phyloP scores from a whole-genome alignment of 2,329 filamentous ascomycete genomes.

The Phialocephala sp. region DNA sequence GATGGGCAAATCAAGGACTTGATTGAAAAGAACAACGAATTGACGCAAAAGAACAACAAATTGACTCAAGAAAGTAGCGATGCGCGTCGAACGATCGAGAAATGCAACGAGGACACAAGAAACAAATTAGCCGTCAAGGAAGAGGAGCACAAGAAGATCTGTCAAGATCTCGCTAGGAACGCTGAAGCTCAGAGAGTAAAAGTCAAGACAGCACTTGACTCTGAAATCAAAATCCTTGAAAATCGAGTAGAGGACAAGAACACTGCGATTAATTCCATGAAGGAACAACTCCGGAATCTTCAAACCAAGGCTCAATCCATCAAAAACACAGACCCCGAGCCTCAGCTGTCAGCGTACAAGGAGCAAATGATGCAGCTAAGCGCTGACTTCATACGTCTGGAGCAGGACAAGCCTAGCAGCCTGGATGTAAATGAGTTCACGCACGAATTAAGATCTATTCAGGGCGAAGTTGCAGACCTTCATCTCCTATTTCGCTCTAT shows the following conservation, averaged over 20 bases:
- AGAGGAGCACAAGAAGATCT: conserved; percentile 38
- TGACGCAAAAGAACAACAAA: background rate
- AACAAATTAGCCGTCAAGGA: conserved; percentile 30
- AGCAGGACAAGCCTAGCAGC: conserved; percentile 10
- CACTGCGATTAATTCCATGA: conserved; percentile 13
- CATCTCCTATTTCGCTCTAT: conserved; percentile 17
- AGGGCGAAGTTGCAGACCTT: conserved; percentile 23
- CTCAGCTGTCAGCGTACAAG: conserved; percentile 21
- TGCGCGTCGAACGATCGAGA: conserved; percentile 36
- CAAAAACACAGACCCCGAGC: conserved; percentile 11
- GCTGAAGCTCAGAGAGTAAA: conserved; percentile 25
- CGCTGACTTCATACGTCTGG: conserved; percentile 21
- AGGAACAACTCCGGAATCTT: conserved; percentile 5
- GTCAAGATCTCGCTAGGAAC: conserved; percentile 29
- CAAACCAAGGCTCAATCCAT: conserved; percentile 6
- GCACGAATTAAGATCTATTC: conserved; percentile 10
- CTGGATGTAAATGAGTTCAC: background rate
- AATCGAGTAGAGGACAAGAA: conserved; percentile 25
- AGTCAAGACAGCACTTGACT: conserved; percentile 26
- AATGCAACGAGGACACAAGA: conserved; percentile 38
- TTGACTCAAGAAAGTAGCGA: conserved; percentile 14
- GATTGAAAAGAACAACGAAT: conserved; percentile 6
- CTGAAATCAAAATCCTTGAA: conserved; percentile 28
- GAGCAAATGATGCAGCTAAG: conserved; percentile 24
- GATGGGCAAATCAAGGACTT: conserved; percentile 25